Conservation (phyloP, 257 asterid species). For the Gentiana macrophylla region DNA sequence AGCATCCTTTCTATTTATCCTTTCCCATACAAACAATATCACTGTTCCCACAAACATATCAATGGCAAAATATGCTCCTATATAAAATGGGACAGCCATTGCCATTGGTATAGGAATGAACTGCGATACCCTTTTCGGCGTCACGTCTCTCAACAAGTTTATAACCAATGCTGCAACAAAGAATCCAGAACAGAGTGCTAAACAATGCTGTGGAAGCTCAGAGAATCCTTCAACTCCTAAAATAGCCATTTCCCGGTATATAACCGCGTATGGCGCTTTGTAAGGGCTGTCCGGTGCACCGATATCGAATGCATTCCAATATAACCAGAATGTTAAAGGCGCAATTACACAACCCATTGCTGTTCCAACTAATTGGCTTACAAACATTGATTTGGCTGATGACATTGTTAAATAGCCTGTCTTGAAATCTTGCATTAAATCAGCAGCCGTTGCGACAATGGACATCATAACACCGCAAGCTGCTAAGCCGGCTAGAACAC, state of each 20-base stretch:
- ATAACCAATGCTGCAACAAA: constrained; percentile 62
- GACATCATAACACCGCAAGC: constrained; percentile 99
- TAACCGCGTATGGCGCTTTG: constrained; percentile 91
- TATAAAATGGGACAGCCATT: constrained; percentile 87
- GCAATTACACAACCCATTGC: constrained; percentile 95
- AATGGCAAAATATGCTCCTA: constrained; percentile 91
- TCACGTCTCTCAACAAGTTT: constrained; percentile 57
- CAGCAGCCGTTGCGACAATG: constrained; percentile 94
- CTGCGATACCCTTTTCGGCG: constrained; percentile 43
- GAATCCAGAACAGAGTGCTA: constrained; percentile 62
- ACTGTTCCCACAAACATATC: constrained; percentile 94
- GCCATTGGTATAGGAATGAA: constrained; percentile 95
- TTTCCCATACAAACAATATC: constrained; percentile 76
- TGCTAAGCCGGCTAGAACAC: constrained; percentile 81
- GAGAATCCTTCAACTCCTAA: constrained; percentile 89
- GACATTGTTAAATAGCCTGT: constrained; percentile 83
- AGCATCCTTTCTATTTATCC: constrained; percentile 50
- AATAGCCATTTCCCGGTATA: constrained; percentile 88
- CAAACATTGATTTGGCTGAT: constrained; percentile 92
- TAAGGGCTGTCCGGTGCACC: constrained; percentile 95
- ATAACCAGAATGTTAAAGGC: constrained; percentile 92
- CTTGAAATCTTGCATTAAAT: constrained; percentile 88
- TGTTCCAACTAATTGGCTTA: constrained; percentile 85
- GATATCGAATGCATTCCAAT: constrained; percentile 83
- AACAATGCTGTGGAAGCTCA: constrained; percentile 84